Evolutionary conservation across 1,139 yeast species (phyloP), one percentile per base, ranked within the genome.

Genomic region (Geotrichum cucujoidarum): DNA sequence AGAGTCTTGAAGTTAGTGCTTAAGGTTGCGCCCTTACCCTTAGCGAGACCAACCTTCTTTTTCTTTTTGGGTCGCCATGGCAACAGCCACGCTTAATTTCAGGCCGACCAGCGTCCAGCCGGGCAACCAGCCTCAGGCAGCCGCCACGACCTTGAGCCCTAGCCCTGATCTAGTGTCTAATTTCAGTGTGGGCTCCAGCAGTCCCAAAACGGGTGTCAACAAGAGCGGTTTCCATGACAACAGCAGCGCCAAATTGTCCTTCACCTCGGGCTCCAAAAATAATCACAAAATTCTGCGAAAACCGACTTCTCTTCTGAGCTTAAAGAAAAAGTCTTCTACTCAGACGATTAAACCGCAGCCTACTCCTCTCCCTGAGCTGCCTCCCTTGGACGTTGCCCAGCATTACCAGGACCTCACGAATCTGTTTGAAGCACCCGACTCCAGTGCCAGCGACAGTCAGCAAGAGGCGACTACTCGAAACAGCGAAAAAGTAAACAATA

Each of bases 301-400:
- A 25, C 36, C 47, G 6, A 29, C 36, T 22, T 42, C 45, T 24
- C 32, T 42, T n/a, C 25, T 42, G 37, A 42, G 37, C 24, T 34
- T 42, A 42, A 42, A 42, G 25, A 32, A 37, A 42, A 34, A 34
- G 31, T 10, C 40, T 6, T 24, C 47, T 17, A 13, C 41, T 37
- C 42, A 25, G 20, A 27, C 37, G 31, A 24, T 34, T 18, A n/a
- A 6, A 31, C 25, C 40, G 20, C 40, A 22, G 4, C 31, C 33
- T 31, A 18, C 30, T 37, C 40, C 31, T 18, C 32, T 40, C 16
- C 50, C 42, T n/a, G 45, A 43, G 36, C 44, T 45, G n/a, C 47
- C 47, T 21, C 47, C 47, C 6, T 18, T 44, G 11, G 43, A 37
- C 24, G 32, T 44, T 17, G 13, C 29, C 25, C 21, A 33, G 24